Evolutionary conservation across 768 basidiomycete genomes (phyloP), one percentile per base, ranked within the genome.

Genomic region (Xerocomus potaroensis): DNA sequence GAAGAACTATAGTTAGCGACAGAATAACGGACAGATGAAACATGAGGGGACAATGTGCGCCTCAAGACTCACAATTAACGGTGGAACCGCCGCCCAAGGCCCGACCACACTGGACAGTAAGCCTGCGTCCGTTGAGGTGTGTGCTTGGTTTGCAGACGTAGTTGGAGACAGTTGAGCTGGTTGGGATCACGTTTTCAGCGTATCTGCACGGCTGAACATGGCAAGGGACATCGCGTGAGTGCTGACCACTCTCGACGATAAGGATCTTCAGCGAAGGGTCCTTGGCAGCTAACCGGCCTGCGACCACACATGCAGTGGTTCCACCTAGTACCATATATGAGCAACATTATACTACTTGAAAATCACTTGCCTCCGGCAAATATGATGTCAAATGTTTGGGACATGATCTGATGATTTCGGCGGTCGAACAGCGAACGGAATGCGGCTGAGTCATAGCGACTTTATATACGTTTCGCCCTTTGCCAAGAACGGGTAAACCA

Each of bases 61-160:
- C 4, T 12, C 8, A 19, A 6, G 4, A 56, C 73, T 41, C 38
- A 81, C 81, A 79, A 52, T 84, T 85, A 15, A 84, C 72, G 43
- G 69, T 66, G 0, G 81, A 82, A 1, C 82, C 83, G 5, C 83
- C 84, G 4, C 84, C 83, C 5, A 87, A 55, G 33, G 72, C 74
- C 43, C 75, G 69, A 0, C 77, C 82, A 22, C 66, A 57, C 0
- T 72, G 69, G 5, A 80, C 69, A 30, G 77, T 38, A 4, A 67
- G 55, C 5, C 65, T 54, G 4, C 83, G 79, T 5, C 74, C 76
- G 6, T 68, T 62, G 30, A 73, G 62, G 45, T 71, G 75, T 1
- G 67, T 64, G 51, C 74, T 75, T 5, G 72, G 69, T 19, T 64
- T 64, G 8, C 53, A 58, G 5, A 42, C 39, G 47, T 82, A 69